phyloP scores from a whole-genome alignment of 768 basidiomycete species.

The Lactarius trivialis region DNA sequence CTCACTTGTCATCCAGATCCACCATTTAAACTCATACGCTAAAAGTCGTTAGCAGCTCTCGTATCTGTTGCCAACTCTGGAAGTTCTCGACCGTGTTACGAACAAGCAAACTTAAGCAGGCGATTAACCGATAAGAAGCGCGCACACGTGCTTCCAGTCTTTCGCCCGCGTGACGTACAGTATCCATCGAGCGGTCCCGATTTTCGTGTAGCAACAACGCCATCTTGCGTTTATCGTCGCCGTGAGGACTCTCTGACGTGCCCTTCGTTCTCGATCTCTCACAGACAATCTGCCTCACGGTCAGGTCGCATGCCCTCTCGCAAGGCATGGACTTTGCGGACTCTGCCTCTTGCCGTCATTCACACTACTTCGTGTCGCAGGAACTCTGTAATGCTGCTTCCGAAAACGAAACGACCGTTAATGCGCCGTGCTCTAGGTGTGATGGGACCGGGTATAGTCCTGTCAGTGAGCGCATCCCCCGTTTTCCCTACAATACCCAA shows the following conservation, averaged over 20 bases:
- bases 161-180: not conserved
- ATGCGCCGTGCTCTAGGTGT: conserved; percentile 5
- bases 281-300: not conserved
- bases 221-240: not conserved
- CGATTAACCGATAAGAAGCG: not conserved
- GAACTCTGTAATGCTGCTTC: not conserved
- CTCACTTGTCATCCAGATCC: not conserved
- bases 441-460: conserved; percentile 2
- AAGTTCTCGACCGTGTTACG: not conserved
- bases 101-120: not conserved
- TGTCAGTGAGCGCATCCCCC: not conserved
- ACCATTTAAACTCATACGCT: not conserved
- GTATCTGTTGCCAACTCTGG: not conserved
- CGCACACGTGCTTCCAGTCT: not conserved
- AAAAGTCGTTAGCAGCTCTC: not conserved
- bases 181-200: not conserved
- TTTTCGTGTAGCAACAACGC: not conserved
- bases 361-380: not conserved
- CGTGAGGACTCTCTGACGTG: not conserved
- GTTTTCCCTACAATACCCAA: not conserved
- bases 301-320: not conserved
- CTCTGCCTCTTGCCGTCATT: not conserved
- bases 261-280: not conserved
- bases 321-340: conserved; percentile 1
- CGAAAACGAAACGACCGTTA: not conserved